Percentiles rank a stretch among this genome's conserved stretches.
phyloP scores from a whole-genome alignment of 495 filamentous ascomycete genomes.

The Hyaloscypha finlandica region DNA sequence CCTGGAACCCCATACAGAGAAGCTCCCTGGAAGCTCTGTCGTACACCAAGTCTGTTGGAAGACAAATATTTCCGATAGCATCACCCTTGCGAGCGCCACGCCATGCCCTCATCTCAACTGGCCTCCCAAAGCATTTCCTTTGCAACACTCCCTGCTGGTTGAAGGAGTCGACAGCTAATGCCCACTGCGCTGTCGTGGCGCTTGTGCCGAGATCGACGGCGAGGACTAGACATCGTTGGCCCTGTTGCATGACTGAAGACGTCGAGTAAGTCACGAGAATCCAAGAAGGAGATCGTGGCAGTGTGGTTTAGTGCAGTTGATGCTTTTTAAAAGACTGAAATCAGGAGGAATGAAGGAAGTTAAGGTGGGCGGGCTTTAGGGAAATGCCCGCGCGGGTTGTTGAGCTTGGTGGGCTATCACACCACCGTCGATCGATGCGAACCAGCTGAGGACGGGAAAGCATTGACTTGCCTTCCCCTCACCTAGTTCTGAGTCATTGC shows the following conservation, averaged over 20 bases:
- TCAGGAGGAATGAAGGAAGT: background rate
- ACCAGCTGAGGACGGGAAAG: background rate
- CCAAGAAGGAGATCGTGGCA: background rate
- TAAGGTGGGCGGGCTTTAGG: background rate
- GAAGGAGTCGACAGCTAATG: slow-evolving; percentile 4
- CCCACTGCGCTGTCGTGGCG: background rate
- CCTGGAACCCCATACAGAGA: slow-evolving; percentile 14
- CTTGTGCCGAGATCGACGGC: slow-evolving; percentile 18
- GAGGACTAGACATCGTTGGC: slow-evolving; percentile 1
- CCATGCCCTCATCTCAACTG: slow-evolving; percentile 11
- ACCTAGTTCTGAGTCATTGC: background rate
- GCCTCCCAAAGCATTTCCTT: background rate
- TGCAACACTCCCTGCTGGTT: background rate
- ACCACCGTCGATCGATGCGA: background rate
- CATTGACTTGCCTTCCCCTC: background rate
- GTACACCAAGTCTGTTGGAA: slow-evolving; percentile 13
- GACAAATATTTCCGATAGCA: slow-evolving; percentile 15
- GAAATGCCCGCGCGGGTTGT: slow-evolving; percentile 4
- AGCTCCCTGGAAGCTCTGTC: slow-evolving; percentile 4
- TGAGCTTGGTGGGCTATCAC: background rate
- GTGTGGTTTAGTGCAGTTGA: background rate
- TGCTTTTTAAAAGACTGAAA: background rate
- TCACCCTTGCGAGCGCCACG: background rate
- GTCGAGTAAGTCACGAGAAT: background rate
- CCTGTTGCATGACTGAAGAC: background rate